Evolutionary conservation across 2,329 filamentous ascomycete genomes (phyloP).

Genomic region (Paraconiothyrium brasiliense): DNA sequence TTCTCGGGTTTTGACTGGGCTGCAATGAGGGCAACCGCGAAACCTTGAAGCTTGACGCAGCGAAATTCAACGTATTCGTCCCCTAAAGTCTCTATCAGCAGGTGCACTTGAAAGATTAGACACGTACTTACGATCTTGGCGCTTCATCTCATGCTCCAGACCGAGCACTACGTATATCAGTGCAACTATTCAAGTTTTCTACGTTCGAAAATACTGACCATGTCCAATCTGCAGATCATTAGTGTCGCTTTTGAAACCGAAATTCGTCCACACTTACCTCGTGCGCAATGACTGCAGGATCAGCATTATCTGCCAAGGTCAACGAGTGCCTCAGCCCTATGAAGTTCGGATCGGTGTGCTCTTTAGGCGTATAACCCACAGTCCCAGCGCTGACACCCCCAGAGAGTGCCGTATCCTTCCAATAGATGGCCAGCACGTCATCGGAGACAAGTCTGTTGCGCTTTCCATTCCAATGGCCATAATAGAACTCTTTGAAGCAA

Average conservation of each 20-base stretch:
- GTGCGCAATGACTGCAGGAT: not conserved
- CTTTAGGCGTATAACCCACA: not conserved
- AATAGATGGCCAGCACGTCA: conserved; percentile 3
- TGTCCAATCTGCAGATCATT: conserved; percentile 2
- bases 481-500: conserved; percentile 1
- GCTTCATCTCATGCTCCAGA: not conserved
- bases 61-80: conserved; percentile 5
- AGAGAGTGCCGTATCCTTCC: conserved; percentile 1
- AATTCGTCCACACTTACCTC: not conserved
- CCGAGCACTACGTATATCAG: not conserved
- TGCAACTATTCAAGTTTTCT: too few species aligned
- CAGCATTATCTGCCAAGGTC: not conserved
- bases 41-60: not conserved
- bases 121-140: conserved; percentile 1
- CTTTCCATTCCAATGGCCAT: not conserved
- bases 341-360: not conserved
- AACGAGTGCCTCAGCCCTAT: not conserved
- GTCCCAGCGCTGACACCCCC: not conserved
- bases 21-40: not conserved
- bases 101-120: not conserved
- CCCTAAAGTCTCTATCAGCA: not conserved
- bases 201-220: not conserved
- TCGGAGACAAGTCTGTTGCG: not conserved
- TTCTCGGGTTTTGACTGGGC: not conserved
- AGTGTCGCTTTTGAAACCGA: not conserved